Evolutionary conservation across 2,329 filamentous ascomycete genomes (phyloP).

Genomic region (Diplodia scrobiculata): DNA sequence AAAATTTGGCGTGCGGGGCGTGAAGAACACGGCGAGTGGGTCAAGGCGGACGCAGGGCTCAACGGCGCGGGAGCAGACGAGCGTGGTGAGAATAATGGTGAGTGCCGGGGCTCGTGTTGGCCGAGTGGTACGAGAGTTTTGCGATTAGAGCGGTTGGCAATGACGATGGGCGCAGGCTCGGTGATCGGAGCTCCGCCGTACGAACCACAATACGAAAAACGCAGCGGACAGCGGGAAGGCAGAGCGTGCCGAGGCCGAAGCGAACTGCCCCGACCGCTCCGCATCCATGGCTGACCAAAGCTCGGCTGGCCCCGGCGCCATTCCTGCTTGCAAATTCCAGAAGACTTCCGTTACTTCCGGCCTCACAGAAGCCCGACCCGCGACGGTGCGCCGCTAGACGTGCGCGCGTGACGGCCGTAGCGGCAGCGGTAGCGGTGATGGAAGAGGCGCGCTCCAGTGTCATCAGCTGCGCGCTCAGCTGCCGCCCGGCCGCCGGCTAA

Average conservation of each 20-base stretch:
- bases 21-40: too few relatives aligned
- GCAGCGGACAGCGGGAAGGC: neutral
- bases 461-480: neutral
- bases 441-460: neutral
- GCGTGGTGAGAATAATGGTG: too few relatives aligned
- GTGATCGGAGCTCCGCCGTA: neutral
- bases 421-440: neutral
- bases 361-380: neutral
- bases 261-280: neutral
- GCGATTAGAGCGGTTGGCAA: neutral
- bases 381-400: neutral
- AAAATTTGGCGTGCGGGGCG: neutral
- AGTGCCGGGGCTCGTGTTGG: too few relatives aligned
- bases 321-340: neutral
- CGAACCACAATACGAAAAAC: slow-evolving; percentile 7
- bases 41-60: too few relatives aligned
- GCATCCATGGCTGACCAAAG: neutral
- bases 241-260: neutral
- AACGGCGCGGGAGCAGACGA: neutral
- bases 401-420: slow-evolving; percentile 5
- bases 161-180: slow-evolving; percentile 1
- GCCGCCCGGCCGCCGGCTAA: too few relatives aligned
- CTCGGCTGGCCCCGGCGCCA: slow-evolving; percentile 3
- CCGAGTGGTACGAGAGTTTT: neutral
- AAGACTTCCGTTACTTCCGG: slow-evolving; percentile 17